Percentiles rank a stretch among this genome's conserved stretches.
Evolutionary conservation across 2,329 filamentous ascomycete species (phyloP).

Genomic region (Graphilbum ipis-grandicollis): DNA sequence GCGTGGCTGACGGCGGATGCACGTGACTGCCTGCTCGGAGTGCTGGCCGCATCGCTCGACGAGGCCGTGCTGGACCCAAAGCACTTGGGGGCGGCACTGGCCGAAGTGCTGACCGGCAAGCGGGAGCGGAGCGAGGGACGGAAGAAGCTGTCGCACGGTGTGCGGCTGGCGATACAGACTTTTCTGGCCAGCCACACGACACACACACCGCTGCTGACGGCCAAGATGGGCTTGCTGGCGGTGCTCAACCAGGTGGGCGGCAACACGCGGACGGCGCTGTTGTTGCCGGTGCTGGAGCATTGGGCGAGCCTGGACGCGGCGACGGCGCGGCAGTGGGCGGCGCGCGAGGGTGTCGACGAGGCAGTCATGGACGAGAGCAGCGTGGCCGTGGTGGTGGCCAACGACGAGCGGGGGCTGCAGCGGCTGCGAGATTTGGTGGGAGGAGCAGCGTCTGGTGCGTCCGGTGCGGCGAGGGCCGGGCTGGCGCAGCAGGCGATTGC

Average conservation of each 20-base stretch:
- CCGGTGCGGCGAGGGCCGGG: constrained; percentile 25
- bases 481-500: constrained; percentile 49
- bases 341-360: constrained; percentile 16
- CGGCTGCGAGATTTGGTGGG: constrained; percentile 18
- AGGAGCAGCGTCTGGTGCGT: too few relatives aligned
- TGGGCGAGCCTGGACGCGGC: constrained; percentile 43
- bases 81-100: constrained; percentile 49
- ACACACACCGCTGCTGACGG: constrained; percentile 46
- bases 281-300: constrained; percentile 57
- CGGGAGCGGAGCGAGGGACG: too few relatives aligned
- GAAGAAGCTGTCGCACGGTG: constrained; percentile 40
- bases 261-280: constrained; percentile 50
- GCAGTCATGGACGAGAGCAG: constrained; percentile 19
- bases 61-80: constrained; percentile 69
- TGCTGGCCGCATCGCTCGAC: constrained; percentile 43
- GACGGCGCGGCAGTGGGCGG: constrained; percentile 32
- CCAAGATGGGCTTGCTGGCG: constrained; percentile 56
- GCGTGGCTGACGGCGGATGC: constrained; percentile 42
- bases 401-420: constrained; percentile 33
- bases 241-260: constrained; percentile 53
- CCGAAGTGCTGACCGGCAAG: constrained; percentile 26
- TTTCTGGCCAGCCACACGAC: constrained; percentile 61
- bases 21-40: constrained; percentile 41
- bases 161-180: constrained; percentile 46
- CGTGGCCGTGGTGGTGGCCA: constrained; percentile 35